Percentiles rank a stretch among this genome's conserved stretches.
Conservation (phyloP, 2,329 filamentous ascomycete species). For the Chalaropsis thielavioides region DNA sequence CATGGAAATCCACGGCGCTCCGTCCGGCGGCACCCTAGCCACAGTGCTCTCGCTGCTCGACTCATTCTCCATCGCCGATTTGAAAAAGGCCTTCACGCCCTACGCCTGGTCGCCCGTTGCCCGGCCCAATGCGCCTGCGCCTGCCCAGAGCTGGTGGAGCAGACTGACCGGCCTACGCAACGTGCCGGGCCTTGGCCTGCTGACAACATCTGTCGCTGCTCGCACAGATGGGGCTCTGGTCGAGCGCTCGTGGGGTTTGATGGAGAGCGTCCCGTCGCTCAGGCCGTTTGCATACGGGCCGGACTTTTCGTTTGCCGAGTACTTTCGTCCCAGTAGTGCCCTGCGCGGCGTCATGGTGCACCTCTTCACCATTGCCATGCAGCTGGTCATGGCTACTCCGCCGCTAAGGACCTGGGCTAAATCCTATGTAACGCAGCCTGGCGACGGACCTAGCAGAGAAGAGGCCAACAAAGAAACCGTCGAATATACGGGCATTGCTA, state of each 20-base stretch:
- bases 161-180: constrained; percentile 35
- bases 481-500: constrained; percentile 48
- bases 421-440: constrained; percentile 36
- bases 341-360: constrained; percentile 37
- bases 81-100: constrained; percentile 33
- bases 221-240: constrained; percentile 40
- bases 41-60: constrained; percentile 50
- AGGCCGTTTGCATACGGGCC: constrained; percentile 40
- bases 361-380: constrained; percentile 31
- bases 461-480: constrained; percentile 42
- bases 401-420: constrained; percentile 33
- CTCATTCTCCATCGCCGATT: constrained; percentile 33
- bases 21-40: constrained; percentile 53
- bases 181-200: constrained; percentile 38
- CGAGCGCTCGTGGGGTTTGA: constrained; percentile 48
- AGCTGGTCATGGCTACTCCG: constrained; percentile 32
- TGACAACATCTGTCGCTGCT: constrained; percentile 38
- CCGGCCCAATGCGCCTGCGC: constrained; percentile 25
- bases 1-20: constrained; percentile 31
- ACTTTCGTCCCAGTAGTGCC: constrained; percentile 36
- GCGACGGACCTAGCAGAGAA: constrained; percentile 40
- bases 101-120: constrained; percentile 44
- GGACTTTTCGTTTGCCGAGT: constrained; percentile 46
- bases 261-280: constrained; percentile 32
- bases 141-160: constrained; percentile 28